Evolutionary conservation across 2,329 filamentous ascomycete species (phyloP).

Genomic region (Aureobasidium sp.): DNA sequence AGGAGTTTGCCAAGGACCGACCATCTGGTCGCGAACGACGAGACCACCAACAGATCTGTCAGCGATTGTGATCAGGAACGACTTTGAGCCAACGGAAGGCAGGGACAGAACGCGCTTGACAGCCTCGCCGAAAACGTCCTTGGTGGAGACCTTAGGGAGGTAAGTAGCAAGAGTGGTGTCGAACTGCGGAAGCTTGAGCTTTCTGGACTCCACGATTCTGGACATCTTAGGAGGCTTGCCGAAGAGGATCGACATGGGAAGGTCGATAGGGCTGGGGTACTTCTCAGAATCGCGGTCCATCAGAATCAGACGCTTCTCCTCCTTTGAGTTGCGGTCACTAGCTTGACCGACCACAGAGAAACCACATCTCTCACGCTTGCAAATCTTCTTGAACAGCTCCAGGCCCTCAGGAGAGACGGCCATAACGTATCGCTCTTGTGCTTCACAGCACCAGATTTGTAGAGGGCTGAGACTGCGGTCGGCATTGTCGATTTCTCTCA

Average conservation of each 20-base stretch:
- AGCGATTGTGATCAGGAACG: conserved; percentile 93
- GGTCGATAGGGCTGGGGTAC: conserved; percentile 72
- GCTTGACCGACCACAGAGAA: conserved; percentile 87
- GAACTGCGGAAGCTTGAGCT: conserved; percentile 62
- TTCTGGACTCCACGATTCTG: conserved; percentile 63
- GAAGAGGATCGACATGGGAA: conserved; percentile 83
- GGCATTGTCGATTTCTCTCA: conserved; percentile 87
- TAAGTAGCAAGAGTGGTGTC: conserved; percentile 66
- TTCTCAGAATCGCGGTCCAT: conserved; percentile 71
- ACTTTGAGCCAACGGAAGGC: conserved; percentile 91
- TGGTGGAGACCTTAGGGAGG: conserved; percentile 43
- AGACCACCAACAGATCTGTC: conserved; percentile 88
- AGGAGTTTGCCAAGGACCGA: conserved; percentile 91
- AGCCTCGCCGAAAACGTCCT: conserved; percentile 50
- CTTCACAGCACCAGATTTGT: conserved; percentile 97
- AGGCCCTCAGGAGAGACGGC: conserved; percentile 75
- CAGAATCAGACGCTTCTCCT: conserved; percentile 67
- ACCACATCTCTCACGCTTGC: conserved; percentile 76
- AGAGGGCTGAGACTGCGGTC: conserved; percentile 90
- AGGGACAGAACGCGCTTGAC: conserved; percentile 74
- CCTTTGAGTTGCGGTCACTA: conserved; percentile 51
- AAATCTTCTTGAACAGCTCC: conserved; percentile 63
- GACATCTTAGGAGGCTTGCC: conserved; percentile 80
- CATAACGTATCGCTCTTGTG: conserved; percentile 92
- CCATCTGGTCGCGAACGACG: conserved; percentile 86